Percentiles rank a stretch among this genome's conserved stretches.
Conservation (phyloP, 176 grass and related monocot species). For the Secale cereale region DNA sequence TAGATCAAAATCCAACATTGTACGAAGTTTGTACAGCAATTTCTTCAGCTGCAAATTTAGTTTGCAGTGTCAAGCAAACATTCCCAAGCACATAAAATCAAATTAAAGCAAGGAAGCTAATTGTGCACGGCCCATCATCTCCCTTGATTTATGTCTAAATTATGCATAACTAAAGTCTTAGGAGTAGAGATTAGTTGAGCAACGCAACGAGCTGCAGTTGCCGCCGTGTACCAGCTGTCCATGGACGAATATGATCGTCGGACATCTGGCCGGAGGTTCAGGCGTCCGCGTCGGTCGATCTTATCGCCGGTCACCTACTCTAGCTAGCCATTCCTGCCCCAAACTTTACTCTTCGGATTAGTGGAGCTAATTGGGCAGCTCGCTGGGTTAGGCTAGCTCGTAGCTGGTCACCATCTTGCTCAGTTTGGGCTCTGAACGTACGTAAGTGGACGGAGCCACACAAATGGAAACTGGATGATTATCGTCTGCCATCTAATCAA, state of each 20-base stretch:
- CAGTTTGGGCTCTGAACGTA: background rate
- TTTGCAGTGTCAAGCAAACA: background rate
- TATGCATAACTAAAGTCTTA: background rate
- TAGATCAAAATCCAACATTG: background rate
- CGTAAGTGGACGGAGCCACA: background rate
- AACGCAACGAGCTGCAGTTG: background rate
- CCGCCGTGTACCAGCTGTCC: background rate
- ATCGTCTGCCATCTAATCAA: too few species aligned
- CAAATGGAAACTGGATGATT: too few species aligned
- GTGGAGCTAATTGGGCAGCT: background rate
- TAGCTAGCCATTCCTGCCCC: background rate
- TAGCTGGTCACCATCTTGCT: background rate
- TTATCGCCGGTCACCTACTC: background rate
- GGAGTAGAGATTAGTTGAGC: background rate
- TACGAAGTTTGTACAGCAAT: background rate
- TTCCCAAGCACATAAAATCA: background rate
- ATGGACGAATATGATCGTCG: background rate
- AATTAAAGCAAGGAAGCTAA: background rate
- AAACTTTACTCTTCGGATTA: slow-evolving; percentile 1
- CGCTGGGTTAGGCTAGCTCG: background rate
- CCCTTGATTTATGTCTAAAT: background rate
- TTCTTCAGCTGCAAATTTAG: background rate
- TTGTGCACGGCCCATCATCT: background rate
- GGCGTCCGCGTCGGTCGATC: background rate
- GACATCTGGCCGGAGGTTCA: background rate